Percentiles rank a stretch among this genome's conserved stretches.
phyloP scores from a whole-genome alignment of 345 rosid species.

The Linum trigynum region DNA sequence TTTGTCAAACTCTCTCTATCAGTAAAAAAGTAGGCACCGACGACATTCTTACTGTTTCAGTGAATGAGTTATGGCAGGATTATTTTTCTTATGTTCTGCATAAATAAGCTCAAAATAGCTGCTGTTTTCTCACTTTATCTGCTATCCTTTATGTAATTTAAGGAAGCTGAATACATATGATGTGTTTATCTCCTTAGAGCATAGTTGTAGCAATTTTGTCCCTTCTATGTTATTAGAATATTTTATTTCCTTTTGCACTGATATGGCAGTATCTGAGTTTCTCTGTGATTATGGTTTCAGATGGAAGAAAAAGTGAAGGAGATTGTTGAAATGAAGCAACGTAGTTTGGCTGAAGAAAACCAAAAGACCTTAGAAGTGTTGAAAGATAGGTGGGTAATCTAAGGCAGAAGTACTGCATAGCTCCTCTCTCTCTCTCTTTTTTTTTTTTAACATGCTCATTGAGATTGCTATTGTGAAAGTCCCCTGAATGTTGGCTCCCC shows the following conservation, averaged over 20 bases:
- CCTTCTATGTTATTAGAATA: neutral
- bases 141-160: neutral
- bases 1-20: neutral
- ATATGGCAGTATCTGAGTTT: neutral
- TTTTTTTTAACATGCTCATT: neutral
- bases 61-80: neutral
- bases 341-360: slow-evolving; percentile 93
- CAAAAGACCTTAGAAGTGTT: slow-evolving; percentile 90
- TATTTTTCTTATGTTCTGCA: neutral
- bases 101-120: neutral
- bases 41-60: neutral
- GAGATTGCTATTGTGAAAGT: neutral
- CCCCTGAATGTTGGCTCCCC: neutral
- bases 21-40: neutral
- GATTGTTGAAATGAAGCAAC: slow-evolving; percentile 95
- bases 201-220: neutral
- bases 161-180: neutral
- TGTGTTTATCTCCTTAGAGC: neutral
- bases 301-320: slow-evolving; percentile 99
- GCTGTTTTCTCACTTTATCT: neutral
- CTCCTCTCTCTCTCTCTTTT: slow-evolving; percentile 1
- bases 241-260: too few species aligned
- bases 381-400: slow-evolving; percentile 58
- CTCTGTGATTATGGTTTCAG: slow-evolving; percentile 25
- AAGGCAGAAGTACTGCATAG: neutral